These are phyloP conservation scores for Taphrina flavorubra DNA, from an alignment of 1,139 yeast genomes.

Conservation along the genomic window DNA sequence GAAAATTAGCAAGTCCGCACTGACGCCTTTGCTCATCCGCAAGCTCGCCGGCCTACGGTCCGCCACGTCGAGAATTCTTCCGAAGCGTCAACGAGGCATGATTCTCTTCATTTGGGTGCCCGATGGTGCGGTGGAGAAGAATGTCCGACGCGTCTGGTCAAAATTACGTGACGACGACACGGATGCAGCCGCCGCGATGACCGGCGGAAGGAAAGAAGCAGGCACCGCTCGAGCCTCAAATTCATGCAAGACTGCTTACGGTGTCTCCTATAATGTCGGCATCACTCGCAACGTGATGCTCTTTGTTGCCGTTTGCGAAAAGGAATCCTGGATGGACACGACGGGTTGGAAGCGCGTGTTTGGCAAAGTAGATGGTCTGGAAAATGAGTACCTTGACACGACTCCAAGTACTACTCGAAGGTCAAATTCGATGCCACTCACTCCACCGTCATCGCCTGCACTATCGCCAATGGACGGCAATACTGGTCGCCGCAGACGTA, in stretches of 20 bases:
- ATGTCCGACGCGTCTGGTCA: conserved; percentile 21
- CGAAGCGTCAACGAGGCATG: conserved; percentile 14
- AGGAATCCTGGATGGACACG: conserved; percentile 22
- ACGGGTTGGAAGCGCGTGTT: conserved; percentile 15
- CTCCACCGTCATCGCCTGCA: not conserved
- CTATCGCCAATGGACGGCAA: not conserved
- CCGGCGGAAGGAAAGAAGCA: not conserved
- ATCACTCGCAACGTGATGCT: conserved; percentile 14
- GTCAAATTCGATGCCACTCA: not conserved
- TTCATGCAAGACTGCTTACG: not conserved
- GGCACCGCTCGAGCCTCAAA: not conserved
- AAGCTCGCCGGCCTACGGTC: conserved; percentile 19
- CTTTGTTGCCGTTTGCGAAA: conserved; percentile 16
- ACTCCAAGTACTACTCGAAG: not conserved
- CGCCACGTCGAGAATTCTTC: conserved; percentile 20
- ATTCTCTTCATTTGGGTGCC: conserved; percentile 24
- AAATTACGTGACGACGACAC: conserved; percentile 5
- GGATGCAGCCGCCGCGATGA: not conserved
- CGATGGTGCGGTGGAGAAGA: conserved; percentile 24
- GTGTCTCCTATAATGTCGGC: not conserved
- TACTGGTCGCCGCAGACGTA: not conserved
- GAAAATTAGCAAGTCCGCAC: conserved; percentile 15
- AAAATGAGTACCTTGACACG: not conserved
- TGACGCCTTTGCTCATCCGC: conserved; percentile 23
- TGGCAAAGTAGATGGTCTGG: conserved; percentile 5